Conservation (phyloP, 345 rosid genomes). For the Diplotaxis tenuifolia region DNA sequence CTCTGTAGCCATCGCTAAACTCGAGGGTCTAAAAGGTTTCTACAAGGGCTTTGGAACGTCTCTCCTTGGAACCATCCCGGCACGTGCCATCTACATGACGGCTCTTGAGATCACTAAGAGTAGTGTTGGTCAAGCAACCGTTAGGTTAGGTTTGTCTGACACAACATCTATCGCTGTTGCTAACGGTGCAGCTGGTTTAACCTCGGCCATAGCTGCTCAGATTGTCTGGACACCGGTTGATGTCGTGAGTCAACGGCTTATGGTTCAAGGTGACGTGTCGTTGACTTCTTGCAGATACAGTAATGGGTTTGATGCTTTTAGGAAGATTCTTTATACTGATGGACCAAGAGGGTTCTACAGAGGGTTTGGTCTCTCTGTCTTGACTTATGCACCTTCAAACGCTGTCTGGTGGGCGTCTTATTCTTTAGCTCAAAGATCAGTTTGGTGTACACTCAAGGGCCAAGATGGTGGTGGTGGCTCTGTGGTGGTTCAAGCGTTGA, state of each 20-base stretch:
- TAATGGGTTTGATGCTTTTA: slow-evolving; percentile 73
- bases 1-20: slow-evolving; percentile 57
- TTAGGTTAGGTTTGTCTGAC: slow-evolving; percentile 73
- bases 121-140: slow-evolving; percentile 62
- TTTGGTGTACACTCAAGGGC: slow-evolving; percentile 59
- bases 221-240: slow-evolving; percentile 87
- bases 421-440: slow-evolving; percentile 57
- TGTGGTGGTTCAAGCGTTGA: slow-evolving; percentile 60
- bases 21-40: slow-evolving; percentile 78
- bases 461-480: slow-evolving; percentile 30
- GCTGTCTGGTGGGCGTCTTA: slow-evolving; percentile 92
- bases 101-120: slow-evolving; percentile 89
- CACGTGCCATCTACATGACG: slow-evolving; percentile 88
- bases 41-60: slow-evolving; percentile 90
- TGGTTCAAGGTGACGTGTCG: slow-evolving; percentile 61
- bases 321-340: slow-evolving; percentile 59
- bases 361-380: slow-evolving; percentile 79
- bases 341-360: slow-evolving; percentile 79
- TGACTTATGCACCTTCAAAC: slow-evolving; percentile 87
- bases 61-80: slow-evolving; percentile 86
- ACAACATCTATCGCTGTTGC: slow-evolving; percentile 63
- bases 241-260: slow-evolving; percentile 89
- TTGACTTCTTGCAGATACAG: slow-evolving; percentile 42
- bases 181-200: slow-evolving; percentile 82
- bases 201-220: slow-evolving; percentile 91